Conservation (phyloP, 306 rosid species). For the Ochetophila trinervis region DNA sequence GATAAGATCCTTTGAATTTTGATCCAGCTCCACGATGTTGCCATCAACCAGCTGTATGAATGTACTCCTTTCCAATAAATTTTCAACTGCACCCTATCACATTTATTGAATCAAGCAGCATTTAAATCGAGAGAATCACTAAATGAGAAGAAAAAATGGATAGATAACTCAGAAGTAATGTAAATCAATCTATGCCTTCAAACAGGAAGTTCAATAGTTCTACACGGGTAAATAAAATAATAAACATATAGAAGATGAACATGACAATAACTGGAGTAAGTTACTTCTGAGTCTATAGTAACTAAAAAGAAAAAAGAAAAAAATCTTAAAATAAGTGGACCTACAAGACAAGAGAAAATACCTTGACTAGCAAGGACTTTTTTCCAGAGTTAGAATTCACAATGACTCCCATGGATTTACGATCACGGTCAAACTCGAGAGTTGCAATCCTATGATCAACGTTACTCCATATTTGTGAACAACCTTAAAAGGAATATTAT, state of each 20-base stretch:
- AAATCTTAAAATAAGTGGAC: neutral
- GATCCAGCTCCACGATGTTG: conserved; percentile 54
- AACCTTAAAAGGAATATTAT: conserved; percentile 32
- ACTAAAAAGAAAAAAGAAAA: neutral
- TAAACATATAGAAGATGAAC: neutral
- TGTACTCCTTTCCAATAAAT: conserved; percentile 77
- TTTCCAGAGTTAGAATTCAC: conserved; percentile 50
- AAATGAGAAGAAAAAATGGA: neutral
- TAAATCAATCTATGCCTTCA: neutral
- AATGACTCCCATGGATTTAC: conserved; percentile 87
- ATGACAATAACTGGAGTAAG: no score
- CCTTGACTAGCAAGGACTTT: conserved; percentile 75
- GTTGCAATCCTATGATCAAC: conserved; percentile 67
- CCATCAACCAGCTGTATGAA: conserved; percentile 76
- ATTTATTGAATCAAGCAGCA: neutral
- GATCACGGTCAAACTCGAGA: conserved; percentile 86
- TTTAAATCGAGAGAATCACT: no score
- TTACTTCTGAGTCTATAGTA: neutral
- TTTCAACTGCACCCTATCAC: conserved; percentile 84
- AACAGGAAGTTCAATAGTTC: neutral
- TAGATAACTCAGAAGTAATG: neutral
- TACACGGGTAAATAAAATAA: neutral
- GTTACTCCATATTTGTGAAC: conserved; percentile 63
- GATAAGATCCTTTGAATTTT: conserved; percentile 49
- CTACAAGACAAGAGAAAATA: conserved; percentile 14